Evolutionary conservation across 441 rosid genomes (phyloP).

Genomic region (Pelargonium fulgidum): DNA sequence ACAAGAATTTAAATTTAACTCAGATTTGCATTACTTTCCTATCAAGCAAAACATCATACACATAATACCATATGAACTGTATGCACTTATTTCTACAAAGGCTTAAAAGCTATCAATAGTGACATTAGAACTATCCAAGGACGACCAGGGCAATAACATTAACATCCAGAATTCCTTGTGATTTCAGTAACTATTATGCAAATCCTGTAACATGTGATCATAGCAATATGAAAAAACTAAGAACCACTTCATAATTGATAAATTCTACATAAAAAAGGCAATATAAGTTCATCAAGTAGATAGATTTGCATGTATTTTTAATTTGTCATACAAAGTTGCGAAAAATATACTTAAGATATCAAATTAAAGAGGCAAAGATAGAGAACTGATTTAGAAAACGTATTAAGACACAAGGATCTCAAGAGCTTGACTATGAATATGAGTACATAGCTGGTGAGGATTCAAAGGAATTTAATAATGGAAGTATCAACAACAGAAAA

Average conservation of each 20-base stretch:
- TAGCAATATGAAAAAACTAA: neutral
- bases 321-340: neutral
- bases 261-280: no score
- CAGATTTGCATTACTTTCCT: neutral
- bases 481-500: neutral
- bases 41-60: constrained; percentile 1
- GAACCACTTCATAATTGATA: neutral
- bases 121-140: neutral
- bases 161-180: neutral
- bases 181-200: neutral
- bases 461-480: neutral
- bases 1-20: constrained; percentile 1
- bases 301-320: neutral
- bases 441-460: neutral
- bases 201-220: neutral
- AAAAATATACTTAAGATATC: neutral
- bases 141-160: neutral
- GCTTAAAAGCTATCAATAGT: neutral
- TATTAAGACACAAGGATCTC: neutral
- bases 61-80: neutral
- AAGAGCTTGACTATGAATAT: neutral
- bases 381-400: neutral
- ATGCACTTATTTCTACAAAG: neutral
- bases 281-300: neutral
- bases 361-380: neutral